Base-by-base conservation (phyloP, 495 filamentous ascomycete genomes). In the Penicillium samsonianum region DNA sequence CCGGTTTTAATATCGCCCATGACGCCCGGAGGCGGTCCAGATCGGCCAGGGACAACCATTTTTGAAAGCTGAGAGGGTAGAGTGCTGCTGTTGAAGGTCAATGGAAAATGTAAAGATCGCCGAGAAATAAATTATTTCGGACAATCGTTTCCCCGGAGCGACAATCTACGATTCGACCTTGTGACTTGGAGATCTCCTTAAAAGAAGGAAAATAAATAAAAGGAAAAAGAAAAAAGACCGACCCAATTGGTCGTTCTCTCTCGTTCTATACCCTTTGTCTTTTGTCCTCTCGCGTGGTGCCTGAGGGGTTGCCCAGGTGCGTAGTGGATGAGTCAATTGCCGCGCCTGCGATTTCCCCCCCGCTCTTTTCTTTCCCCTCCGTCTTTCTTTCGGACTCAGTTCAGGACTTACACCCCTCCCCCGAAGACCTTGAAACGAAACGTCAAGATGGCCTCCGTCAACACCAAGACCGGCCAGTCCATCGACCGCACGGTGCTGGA, bases 391-490 rank as follows among this genome's bases (percentile, higher is more conserved):
- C 45, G 22, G 33, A 60, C 38, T 48, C 52, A 50, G 49, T 35
- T 60, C 42, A 67, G 64, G 67, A 57, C 57, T 58, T 69, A 67
- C 57, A 65, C 67, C 51, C 62, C 59, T 55, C 64, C 63, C 59
- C 61, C 59, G 54, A 69, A 67, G 65, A 48, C 62, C 45, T 62
- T 61, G 54, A 70, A 61, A 57, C 60, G 68, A 59, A 73, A 71
- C 56, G 54, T 67, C 52, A 75, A 60, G 58, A 85, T 85, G 83
- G 80, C 85, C 44, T 88, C 89, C 40, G 77, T 83, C 63, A 83
- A 75, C 55, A 97, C 93, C 35, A 87, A 90, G 70, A 92, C 89
- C 69, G 94, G 93, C 60, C 84, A 93, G 79, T 84, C 88, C 67
- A 85, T 98, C 58, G 92, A 97, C 68, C 88, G 91, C 50, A 76